phyloP scores from a whole-genome alignment of 768 basidiomycete genomes.

The Pleurotus pulmonarius region DNA sequence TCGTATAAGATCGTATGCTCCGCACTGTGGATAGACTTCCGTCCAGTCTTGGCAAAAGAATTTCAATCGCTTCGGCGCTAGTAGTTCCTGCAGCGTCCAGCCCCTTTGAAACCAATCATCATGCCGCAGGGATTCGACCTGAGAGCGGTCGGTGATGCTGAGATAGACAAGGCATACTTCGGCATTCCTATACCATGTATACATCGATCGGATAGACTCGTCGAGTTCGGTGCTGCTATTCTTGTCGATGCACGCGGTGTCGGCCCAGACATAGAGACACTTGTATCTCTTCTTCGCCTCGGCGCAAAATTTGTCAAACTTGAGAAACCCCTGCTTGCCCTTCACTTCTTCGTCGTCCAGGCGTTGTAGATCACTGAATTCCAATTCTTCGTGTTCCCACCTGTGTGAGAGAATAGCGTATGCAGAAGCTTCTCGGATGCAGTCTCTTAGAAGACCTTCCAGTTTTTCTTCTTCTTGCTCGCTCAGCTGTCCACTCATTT shows the following conservation, averaged over 20 bases:
- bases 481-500: no score
- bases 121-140: background rate
- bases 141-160: background rate
- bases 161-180: background rate
- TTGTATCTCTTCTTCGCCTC: background rate
- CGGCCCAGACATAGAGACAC: background rate
- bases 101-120: background rate
- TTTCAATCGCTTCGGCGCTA: background rate
- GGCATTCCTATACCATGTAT: background rate
- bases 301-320: background rate
- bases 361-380: background rate
- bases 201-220: constrained; percentile 1
- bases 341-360: background rate
- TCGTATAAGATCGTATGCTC: background rate
- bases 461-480: no score
- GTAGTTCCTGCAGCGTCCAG: background rate
- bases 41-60: background rate
- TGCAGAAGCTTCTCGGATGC: background rate
- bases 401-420: constrained; percentile 1
- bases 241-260: background rate
- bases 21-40: background rate
- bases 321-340: background rate
- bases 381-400: background rate
- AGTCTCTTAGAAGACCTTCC: no score
- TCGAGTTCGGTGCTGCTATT: background rate